phyloP scores from a whole-genome alignment of 345 rosid genomes.

The Sonneratia caseolaris region DNA sequence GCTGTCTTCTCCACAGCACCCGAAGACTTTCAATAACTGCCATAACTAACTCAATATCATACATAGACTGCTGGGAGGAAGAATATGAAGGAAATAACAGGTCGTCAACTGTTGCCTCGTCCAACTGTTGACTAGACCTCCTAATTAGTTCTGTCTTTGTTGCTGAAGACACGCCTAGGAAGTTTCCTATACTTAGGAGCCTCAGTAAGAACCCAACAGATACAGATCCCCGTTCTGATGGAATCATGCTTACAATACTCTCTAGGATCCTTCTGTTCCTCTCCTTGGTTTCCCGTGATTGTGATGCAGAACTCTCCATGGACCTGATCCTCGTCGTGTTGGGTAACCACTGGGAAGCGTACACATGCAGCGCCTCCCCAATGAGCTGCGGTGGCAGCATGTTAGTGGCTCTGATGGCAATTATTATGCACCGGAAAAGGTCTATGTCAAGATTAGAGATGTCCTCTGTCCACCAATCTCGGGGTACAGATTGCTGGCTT shows the following conservation, averaged over 20 bases:
- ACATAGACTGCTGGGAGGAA: conserved; percentile 29
- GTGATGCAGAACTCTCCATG: conserved; percentile 35
- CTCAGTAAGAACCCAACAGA: conserved; percentile 70
- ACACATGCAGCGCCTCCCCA: conserved; percentile 91
- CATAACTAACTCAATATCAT: conserved; percentile 62
- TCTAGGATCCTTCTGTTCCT: conserved; percentile 54
- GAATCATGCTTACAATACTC: conserved; percentile 70
- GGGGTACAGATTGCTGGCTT: conserved; percentile 59
- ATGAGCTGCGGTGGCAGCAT: conserved; percentile 67
- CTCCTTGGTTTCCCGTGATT: conserved; percentile 30
- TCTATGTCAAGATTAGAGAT: conserved; percentile 81
- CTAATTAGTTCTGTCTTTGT: conserved; percentile 72
- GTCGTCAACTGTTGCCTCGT: conserved; percentile 68
- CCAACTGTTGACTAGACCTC: conserved; percentile 66
- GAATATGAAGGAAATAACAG: conserved; percentile 53
- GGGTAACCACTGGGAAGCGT: conserved; percentile 85
- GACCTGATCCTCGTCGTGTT: conserved; percentile 34
- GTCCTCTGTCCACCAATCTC: conserved; percentile 99
- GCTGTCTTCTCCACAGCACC: conserved; percentile 61
- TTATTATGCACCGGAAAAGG: conserved; percentile 65
- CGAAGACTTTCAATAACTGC: conserved; percentile 55
- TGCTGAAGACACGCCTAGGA: conserved; percentile 50
- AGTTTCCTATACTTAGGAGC: conserved; percentile 64
- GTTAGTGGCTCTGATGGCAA: conserved; percentile 54
- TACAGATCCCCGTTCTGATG: conserved; percentile 76